Percentiles rank a stretch among this genome's conserved stretches.
Evolutionary conservation across 1,139 yeast genomes (phyloP).

Genomic region (Geotrichum cucujoidarum): DNA sequence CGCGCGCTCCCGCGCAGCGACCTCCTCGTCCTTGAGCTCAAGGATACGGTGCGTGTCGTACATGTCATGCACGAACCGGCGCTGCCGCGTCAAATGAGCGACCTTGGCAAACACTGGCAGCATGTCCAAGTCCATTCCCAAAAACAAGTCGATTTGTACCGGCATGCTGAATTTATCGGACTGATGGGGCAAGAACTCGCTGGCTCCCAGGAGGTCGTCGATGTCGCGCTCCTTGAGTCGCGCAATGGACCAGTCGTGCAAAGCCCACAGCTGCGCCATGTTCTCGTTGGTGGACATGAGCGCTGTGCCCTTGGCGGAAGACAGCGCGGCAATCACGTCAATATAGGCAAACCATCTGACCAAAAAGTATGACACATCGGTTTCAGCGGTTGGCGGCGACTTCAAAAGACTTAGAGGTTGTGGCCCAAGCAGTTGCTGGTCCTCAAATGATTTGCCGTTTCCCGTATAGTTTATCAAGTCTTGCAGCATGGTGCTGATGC

Average conservation of each 20-base stretch:
- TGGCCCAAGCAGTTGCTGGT: slow-evolving; percentile 23
- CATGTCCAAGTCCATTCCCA: slow-evolving; percentile 51
- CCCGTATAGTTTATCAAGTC: background rate
- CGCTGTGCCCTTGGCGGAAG: slow-evolving; percentile 30
- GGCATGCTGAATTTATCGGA: slow-evolving; percentile 24
- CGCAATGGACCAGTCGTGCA: slow-evolving; percentile 24
- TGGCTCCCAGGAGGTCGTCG: slow-evolving; percentile 6
- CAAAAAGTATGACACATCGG: slow-evolving; percentile 54
- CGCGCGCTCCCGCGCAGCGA: background rate
- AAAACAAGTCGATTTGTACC: slow-evolving; percentile 46
- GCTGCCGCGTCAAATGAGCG: slow-evolving; percentile 41
- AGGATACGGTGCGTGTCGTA: background rate
- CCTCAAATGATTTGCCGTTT: background rate
- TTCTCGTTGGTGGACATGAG: slow-evolving; percentile 27
- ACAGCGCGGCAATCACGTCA: slow-evolving; percentile 60
- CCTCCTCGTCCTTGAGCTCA: background rate
- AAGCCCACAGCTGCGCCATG: slow-evolving; percentile 29
- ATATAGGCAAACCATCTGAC: slow-evolving; percentile 69
- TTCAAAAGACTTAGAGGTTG: slow-evolving; percentile 26
- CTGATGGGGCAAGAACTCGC: slow-evolving; percentile 11
- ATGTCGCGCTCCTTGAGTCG: slow-evolving; percentile 15
- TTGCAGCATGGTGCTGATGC: background rate
- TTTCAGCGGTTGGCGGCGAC: slow-evolving; percentile 24
- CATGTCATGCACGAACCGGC: slow-evolving; percentile 16
- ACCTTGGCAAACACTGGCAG: slow-evolving; percentile 49